Conservation (phyloP, 2,329 filamentous ascomycete genomes). For the Ophiostoma ulmi region DNA sequence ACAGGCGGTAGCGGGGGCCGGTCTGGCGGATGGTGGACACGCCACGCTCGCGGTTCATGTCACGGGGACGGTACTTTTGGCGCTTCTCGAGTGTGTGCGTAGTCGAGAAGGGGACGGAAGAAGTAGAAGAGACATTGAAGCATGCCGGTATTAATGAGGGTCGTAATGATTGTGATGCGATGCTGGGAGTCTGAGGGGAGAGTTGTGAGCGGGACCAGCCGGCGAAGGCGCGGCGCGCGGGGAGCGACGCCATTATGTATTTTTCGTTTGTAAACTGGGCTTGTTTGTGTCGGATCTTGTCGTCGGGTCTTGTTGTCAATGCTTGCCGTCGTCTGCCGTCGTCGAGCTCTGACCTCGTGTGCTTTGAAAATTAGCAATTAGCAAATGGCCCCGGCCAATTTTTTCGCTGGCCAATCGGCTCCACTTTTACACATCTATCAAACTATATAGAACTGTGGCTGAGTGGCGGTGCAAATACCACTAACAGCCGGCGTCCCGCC, state of each 20-base stretch:
- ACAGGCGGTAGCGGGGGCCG: conserved; percentile 68
- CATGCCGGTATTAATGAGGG: background rate
- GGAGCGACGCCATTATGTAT: conserved; percentile 13
- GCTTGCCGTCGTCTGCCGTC: background rate
- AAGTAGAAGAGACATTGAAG: background rate
- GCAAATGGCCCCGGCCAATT: conserved; percentile 17
- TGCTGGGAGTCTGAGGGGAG: background rate
- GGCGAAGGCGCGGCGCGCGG: conserved; percentile 11
- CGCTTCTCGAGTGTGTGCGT: conserved; percentile 46
- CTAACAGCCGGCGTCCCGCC: background rate
- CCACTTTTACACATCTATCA: background rate
- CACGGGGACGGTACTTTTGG: conserved; percentile 50
- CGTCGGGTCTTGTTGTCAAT: background rate
- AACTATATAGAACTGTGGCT: background rate
- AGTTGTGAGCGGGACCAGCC: conserved; percentile 9
- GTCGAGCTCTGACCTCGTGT: background rate
- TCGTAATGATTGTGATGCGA: conserved; percentile 14
- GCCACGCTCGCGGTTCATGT: conserved; percentile 75
- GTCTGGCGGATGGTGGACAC: conserved; percentile 75
- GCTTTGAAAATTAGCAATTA: conserved; percentile 6
- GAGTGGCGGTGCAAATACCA: conserved; percentile 22
- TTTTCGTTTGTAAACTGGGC: background rate
- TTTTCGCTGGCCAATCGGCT: conserved; percentile 16
- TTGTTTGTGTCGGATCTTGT: background rate
- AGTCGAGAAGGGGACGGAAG: conserved; percentile 48